Evolutionary conservation across 768 basidiomycete species (phyloP), one percentile per base, ranked within the genome.

Genomic region (Boletus subparvulus): DNA sequence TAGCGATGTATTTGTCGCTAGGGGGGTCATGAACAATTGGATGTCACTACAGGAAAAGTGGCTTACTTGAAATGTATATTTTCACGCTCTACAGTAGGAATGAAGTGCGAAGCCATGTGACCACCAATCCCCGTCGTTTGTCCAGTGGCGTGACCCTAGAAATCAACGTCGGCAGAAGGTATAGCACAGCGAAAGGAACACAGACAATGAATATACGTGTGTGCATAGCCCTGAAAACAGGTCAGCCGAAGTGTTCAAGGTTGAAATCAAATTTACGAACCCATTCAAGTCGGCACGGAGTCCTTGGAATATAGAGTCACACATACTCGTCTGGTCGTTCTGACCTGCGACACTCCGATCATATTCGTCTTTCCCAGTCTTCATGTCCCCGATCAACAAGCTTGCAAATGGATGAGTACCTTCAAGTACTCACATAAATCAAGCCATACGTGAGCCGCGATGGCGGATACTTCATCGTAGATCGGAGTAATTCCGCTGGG

Each of bases 151-250:
- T 48, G 47, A 37, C 47, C 47, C 89, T 4, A 8, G 3, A 47
- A 30, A 36, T 47, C 11, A 17, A 26, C 16, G 35, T 39, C 0
- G 0, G 19, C 2, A 50, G 13, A 16, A 10, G 4, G 28, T 6
- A 14, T 9, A 14, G 2, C 10, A 26, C 10, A 32, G 9, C 30
- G 11, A 10, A 6, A 40, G 16, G 7, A 5, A 32, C 8, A 71
- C 80, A 63, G 65, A 90, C 90, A 58, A 96, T 94, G 72, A 93
- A 96, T 13, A 95, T 78, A 26, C 85, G 83, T 2, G 90, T 80
- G 30, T 81, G 6, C 36, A 87, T 88, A 16, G 77, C 73, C 35
- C 89, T 89, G 50, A 50, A 51, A 30, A 6, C 44, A 13, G 32
- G 17, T 52, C 16, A 51, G 62, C 40, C 30, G 61, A 39, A 24